Evolutionary conservation across 2,329 filamentous ascomycete genomes (phyloP).

Genomic region (Tolypocladium amazonense): DNA sequence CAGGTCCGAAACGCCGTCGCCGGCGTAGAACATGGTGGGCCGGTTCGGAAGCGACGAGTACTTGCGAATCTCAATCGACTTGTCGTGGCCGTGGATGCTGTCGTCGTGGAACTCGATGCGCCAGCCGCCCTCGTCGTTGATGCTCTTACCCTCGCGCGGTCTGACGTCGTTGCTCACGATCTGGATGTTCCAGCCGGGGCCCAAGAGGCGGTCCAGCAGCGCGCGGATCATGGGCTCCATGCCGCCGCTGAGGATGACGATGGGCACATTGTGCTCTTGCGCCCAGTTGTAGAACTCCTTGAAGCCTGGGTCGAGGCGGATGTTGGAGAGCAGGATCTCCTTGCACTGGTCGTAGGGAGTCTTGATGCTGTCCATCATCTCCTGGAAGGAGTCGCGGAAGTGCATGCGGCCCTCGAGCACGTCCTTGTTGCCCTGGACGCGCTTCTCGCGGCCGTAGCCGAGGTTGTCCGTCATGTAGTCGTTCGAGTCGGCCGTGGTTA

Average conservation of each 20-base stretch:
- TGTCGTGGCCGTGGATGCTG: slow-evolving; percentile 90
- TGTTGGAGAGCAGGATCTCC: slow-evolving; percentile 65
- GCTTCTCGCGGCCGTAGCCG: slow-evolving; percentile 65
- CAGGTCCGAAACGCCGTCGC: slow-evolving; percentile 86
- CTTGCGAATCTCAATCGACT: slow-evolving; percentile 80
- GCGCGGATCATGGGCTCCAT: slow-evolving; percentile 89
- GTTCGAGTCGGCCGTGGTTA: slow-evolving; percentile 62
- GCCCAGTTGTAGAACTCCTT: slow-evolving; percentile 80
- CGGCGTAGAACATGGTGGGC: slow-evolving; percentile 86
- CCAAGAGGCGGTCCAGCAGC: slow-evolving; percentile 69
- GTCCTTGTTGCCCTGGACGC: slow-evolving; percentile 62
- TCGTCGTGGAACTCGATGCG: slow-evolving; percentile 82
- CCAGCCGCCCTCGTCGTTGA: slow-evolving; percentile 79
- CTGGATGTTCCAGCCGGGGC: slow-evolving; percentile 69
- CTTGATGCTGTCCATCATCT: slow-evolving; percentile 83
- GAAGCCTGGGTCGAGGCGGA: slow-evolving; percentile 83
- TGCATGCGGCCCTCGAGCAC: slow-evolving; percentile 60
- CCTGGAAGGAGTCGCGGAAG: slow-evolving; percentile 79
- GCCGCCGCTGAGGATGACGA: slow-evolving; percentile 83
- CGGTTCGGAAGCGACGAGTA: slow-evolving; percentile 69
- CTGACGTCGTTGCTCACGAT: slow-evolving; percentile 83
- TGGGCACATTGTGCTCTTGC: slow-evolving; percentile 70
- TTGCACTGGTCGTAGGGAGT: slow-evolving; percentile 77
- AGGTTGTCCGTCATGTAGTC: slow-evolving; percentile 80
- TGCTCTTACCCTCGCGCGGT: slow-evolving; percentile 51